A percentile compares a stretch with the other conserved stretches of the same genome.
These are phyloP conservation scores for Komagataella populi DNA, from an alignment of 805 yeast genomes.

Conservation along the genomic window DNA sequence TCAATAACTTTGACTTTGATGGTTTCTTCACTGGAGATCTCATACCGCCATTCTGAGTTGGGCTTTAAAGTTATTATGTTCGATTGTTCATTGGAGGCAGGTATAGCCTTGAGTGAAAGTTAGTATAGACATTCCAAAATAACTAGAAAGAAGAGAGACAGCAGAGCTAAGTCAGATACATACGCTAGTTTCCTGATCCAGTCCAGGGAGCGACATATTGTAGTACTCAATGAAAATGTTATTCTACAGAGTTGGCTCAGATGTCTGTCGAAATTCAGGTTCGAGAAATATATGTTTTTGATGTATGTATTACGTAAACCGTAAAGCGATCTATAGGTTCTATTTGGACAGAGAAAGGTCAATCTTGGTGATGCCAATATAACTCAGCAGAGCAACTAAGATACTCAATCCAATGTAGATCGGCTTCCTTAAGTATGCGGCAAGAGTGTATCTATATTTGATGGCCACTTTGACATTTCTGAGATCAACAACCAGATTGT, in stretches of 20 bases:
- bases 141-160: background rate
- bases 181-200: background rate
- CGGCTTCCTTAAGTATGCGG: conserved; percentile 51
- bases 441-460: conserved; percentile 44
- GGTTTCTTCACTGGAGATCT: conserved; percentile 36
- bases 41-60: conserved; percentile 64
- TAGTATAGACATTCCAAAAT: background rate
- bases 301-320: background rate
- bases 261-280: background rate
- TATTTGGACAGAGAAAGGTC: conserved; percentile 16
- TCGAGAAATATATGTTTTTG: background rate
- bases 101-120: background rate
- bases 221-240: background rate
- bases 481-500: conserved; percentile 59
- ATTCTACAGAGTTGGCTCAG: background rate
- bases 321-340: background rate
- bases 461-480: conserved; percentile 40
- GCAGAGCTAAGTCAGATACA: background rate
- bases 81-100: background rate
- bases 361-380: conserved; percentile 32
- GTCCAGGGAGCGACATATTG: background rate
- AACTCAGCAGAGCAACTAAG: conserved; percentile 43
- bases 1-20: conserved; percentile 35
- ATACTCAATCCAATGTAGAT: conserved; percentile 47
- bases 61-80: conserved; percentile 12